Percentiles rank a stretch among this genome's conserved stretches.
Evolutionary conservation across 352 stramenopile species (phyloP).

Genomic region (Aphanomyces invadans): DNA sequence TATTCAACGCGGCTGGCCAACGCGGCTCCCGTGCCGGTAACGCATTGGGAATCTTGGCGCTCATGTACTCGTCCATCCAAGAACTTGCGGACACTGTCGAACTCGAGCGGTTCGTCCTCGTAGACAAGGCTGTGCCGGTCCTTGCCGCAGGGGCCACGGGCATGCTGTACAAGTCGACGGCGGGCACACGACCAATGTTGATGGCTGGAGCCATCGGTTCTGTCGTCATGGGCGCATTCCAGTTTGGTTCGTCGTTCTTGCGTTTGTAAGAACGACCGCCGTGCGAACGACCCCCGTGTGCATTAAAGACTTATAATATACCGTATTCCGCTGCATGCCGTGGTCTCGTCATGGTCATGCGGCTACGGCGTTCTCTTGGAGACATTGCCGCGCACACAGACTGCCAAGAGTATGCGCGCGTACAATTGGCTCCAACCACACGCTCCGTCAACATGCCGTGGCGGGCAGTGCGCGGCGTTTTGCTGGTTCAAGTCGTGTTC

Average conservation of each 20-base stretch:
- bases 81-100: constrained; percentile 69
- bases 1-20: constrained; percentile 78
- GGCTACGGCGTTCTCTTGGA: no score
- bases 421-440: no score
- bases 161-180: constrained; percentile 83
- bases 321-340: no score
- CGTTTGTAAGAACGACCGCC: neutral
- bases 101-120: constrained; percentile 74
- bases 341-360: no score
- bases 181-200: constrained; percentile 74
- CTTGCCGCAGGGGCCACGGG: constrained; percentile 70
- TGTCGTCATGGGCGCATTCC: constrained; percentile 72
- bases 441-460: no score
- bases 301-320: no score
- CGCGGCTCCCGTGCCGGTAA: constrained; percentile 81
- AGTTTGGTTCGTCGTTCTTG: constrained; percentile 43
- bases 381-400: no score
- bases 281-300: no score
- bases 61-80: constrained; percentile 85
- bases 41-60: constrained; percentile 66
- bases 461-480: no score
- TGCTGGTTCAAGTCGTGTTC: no score
- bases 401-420: no score
- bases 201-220: constrained; percentile 70
- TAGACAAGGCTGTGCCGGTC: constrained; percentile 78